These are phyloP conservation scores for Coprinellus micaceus DNA, from an alignment of 768 basidiomycete genomes.

Conservation along the genomic window DNA sequence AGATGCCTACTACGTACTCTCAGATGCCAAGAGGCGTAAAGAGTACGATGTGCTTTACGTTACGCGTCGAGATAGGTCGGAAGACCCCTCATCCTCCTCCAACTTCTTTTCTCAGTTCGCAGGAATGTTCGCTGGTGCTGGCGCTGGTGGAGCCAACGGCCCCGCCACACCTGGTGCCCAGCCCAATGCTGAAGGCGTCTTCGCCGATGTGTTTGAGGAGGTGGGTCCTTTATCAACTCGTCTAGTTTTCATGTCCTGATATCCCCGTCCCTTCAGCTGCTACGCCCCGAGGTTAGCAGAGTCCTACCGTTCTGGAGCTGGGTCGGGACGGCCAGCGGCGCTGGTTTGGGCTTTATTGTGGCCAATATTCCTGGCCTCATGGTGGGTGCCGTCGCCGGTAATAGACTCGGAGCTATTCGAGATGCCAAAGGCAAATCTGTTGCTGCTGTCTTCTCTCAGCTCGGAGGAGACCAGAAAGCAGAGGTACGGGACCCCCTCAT, in stretches of 20 bases:
- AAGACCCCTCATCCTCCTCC: conserved; percentile 63
- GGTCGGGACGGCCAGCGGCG: conserved; percentile 69
- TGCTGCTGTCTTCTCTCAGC: conserved; percentile 77
- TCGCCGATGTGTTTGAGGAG: conserved; percentile 90
- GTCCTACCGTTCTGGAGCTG: conserved; percentile 73
- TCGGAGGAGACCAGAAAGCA: conserved; percentile 78
- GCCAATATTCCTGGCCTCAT: conserved; percentile 85
- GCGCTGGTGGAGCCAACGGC: conserved; percentile 28
- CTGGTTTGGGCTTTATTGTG: conserved; percentile 56
- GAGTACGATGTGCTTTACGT: conserved; percentile 71
- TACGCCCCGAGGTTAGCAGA: conserved; percentile 78
- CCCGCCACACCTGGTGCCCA: conserved; percentile 32
- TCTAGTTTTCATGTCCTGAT: not conserved
- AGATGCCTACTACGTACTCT: conserved; percentile 92
- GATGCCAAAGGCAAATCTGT: conserved; percentile 96
- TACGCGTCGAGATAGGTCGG: conserved; percentile 53
- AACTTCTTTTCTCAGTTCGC: conserved; percentile 78
- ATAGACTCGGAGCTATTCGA: conserved; percentile 84
- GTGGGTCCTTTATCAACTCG: conserved; percentile 35
- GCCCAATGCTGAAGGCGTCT: conserved; percentile 78
- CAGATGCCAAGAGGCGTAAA: conserved; percentile 64
- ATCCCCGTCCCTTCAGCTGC: conserved; percentile 40
- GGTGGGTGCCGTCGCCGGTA: conserved; percentile 84
- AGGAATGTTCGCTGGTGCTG: conserved; percentile 55
- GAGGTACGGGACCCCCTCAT: conserved; percentile 51